Evolutionary conservation across 495 filamentous ascomycete species (phyloP).

Genomic region (Neurospora tetraspora): DNA sequence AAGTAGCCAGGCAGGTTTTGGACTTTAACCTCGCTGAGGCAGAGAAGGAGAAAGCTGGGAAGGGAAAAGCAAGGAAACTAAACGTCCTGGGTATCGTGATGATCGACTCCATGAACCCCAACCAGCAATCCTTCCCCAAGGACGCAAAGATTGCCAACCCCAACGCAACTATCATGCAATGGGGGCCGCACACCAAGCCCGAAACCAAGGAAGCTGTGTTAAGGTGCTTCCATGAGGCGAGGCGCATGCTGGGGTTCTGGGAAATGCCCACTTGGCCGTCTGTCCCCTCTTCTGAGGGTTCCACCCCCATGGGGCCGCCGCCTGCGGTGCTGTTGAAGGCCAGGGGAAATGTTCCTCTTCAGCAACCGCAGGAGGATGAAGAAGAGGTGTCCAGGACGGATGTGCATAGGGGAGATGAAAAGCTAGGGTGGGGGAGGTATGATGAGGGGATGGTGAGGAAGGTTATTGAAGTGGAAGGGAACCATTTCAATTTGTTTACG

Average conservation of each 20-base stretch:
- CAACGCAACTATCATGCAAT: slow-evolving; percentile 3
- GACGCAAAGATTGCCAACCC: not conserved
- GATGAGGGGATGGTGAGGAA: slow-evolving; percentile 22
- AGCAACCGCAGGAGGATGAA: not conserved
- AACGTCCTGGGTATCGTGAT: slow-evolving; percentile 32
- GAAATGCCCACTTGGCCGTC: not conserved
- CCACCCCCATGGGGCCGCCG: slow-evolving; percentile 8
- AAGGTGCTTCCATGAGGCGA: slow-evolving; percentile 26
- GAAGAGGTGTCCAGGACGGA: slow-evolving; percentile 24
- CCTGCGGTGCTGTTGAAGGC: slow-evolving; percentile 31
- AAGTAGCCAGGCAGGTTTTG: slow-evolving; percentile 26
- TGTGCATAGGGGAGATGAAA: slow-evolving; percentile 15
- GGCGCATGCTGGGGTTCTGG: not conserved
- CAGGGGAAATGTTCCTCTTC: slow-evolving; percentile 19
- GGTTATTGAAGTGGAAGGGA: slow-evolving; percentile 28
- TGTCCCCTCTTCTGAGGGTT: not conserved
- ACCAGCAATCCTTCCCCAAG: not conserved
- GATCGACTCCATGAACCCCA: slow-evolving; percentile 34
- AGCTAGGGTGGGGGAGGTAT: slow-evolving; percentile 33
- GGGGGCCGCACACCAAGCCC: slow-evolving; percentile 22
- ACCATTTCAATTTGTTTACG: slow-evolving; percentile 36
- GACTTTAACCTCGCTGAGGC: not conserved
- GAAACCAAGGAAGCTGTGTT: slow-evolving; percentile 27
- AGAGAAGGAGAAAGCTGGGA: not conserved
- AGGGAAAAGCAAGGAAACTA: not conserved